Evolutionary conservation across 2,329 filamentous ascomycete species (phyloP), one percentile per base, ranked within the genome.

Genomic region (Periglandula ipomoeae): DNA sequence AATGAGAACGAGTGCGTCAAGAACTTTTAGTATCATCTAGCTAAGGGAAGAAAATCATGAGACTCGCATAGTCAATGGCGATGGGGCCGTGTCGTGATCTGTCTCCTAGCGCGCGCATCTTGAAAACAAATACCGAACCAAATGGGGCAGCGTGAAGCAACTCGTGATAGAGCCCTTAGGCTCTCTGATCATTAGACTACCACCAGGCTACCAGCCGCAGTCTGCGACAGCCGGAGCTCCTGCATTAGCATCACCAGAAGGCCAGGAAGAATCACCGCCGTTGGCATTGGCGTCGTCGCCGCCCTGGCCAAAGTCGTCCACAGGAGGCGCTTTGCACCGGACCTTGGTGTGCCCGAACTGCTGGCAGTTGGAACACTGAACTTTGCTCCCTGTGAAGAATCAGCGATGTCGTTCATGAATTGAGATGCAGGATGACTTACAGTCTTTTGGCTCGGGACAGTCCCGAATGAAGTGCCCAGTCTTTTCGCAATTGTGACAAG

Each of bases 381-480:
- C 65, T 47, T 68, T 69, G 58, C 58, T 64, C 65, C 65, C 66
- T 69, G 41, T 15, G 39, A 27, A 47, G 44, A 13, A 37, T 47
- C 30, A n/a, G n/a, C n/a, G n/a, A n/a, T n/a, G 24, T 27, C 17
- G 15, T 20, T 46, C 15, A 13, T 22, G 8, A 8, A 10, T 38
- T 4, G 2, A 9, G 6, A 13, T 5, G 26, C n/a, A 1, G 22
- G 13, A 13, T 4, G 23, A 61, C 64, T 55, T 55, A 68, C 66
- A 69, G 40, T 69, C 63, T 24, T 57, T 66, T 4, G 80, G 80
- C 63, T 79, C 70, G 0, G 77, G 72, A 55, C 81, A 87, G 42
- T 87, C 83, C 34, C 73, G 74, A 48, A 79, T 72, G 54, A 72
- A 74, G 57, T 86, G 82, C 3, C 82, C 82, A 50, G 71, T 69